These are phyloP conservation scores for Termitomyces sp. DNA, from an alignment of 768 basidiomycete genomes.

Conservation along the genomic window DNA sequence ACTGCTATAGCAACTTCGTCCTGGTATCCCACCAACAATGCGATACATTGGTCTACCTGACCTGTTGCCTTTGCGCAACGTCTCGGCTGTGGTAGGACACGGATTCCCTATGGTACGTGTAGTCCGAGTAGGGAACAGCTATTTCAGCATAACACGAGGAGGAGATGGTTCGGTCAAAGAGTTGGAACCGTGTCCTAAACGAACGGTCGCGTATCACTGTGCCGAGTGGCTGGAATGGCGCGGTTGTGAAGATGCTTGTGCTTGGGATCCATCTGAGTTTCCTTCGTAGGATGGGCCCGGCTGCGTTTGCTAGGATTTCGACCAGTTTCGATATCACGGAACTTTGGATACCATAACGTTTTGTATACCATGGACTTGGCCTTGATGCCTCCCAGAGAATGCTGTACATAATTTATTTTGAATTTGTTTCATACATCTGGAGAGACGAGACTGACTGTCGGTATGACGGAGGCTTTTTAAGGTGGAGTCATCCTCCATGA, in stretches of 20 bases:
- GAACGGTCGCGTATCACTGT: conserved; percentile 44
- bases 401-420: neutral
- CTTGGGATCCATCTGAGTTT: conserved; percentile 17
- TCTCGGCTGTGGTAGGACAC: conserved; percentile 41
- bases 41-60: conserved; percentile 54
- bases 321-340: neutral
- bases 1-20: conserved; percentile 46
- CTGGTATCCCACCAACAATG: conserved; percentile 47
- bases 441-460: too few species aligned
- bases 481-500: too few species aligned
- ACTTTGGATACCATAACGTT: neutral
- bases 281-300: conserved; percentile 3
- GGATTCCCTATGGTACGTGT: conserved; percentile 61
- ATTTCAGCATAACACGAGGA: conserved; percentile 42
- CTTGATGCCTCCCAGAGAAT: neutral
- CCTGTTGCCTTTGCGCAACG: conserved; percentile 31
- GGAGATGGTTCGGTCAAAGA: conserved; percentile 28
- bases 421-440: too few species aligned
- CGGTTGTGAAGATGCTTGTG: conserved; percentile 51
- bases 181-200: conserved; percentile 52
- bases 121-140: conserved; percentile 44
- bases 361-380: neutral
- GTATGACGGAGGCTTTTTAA: too few species aligned
- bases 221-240: conserved; percentile 62
- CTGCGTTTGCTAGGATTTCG: too few species aligned